Percentiles rank a stretch among this genome's conserved stretches.
Conservation (phyloP, 208 protist genomes). For the Spongospora subterranea region DNA sequence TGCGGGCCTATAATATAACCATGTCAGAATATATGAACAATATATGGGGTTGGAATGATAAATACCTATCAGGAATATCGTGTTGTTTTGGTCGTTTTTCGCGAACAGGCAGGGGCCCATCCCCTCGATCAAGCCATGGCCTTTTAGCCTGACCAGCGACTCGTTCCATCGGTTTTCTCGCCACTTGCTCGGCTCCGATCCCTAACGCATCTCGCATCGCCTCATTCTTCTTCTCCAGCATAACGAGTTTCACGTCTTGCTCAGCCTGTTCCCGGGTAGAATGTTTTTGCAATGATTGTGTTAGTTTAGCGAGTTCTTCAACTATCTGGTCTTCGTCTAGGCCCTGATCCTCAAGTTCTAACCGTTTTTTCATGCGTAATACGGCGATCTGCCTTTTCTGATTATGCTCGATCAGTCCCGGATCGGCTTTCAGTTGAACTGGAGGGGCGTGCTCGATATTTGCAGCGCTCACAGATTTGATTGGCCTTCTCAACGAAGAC, state of each 20-base stretch:
- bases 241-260: slow-evolving; percentile 58
- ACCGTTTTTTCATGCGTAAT: slow-evolving; percentile 64
- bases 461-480: background rate
- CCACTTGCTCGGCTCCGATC: slow-evolving; percentile 24
- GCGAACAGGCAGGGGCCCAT: slow-evolving; percentile 19
- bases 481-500: slow-evolving; percentile 55
- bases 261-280: slow-evolving; percentile 33
- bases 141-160: background rate
- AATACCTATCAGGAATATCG: background rate
- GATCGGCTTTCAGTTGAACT: slow-evolving; percentile 68
- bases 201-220: slow-evolving; percentile 61
- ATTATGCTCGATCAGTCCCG: slow-evolving; percentile 73
- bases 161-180: background rate
- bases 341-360: slow-evolving; percentile 65
- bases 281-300: background rate
- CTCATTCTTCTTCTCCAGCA: slow-evolving; percentile 54
- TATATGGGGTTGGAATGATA: background rate
- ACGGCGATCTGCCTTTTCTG: slow-evolving; percentile 73
- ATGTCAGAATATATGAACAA: background rate
- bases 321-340: slow-evolving; percentile 63
- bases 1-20: background rate
- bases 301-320: slow-evolving; percentile 43
- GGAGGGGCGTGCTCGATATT: background rate
- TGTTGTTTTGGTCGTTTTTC: background rate
- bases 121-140: slow-evolving; percentile 39